These are phyloP conservation scores for Diaporthe citri DNA, from an alignment of 2,329 filamentous ascomycete species.

Conservation along the genomic window DNA sequence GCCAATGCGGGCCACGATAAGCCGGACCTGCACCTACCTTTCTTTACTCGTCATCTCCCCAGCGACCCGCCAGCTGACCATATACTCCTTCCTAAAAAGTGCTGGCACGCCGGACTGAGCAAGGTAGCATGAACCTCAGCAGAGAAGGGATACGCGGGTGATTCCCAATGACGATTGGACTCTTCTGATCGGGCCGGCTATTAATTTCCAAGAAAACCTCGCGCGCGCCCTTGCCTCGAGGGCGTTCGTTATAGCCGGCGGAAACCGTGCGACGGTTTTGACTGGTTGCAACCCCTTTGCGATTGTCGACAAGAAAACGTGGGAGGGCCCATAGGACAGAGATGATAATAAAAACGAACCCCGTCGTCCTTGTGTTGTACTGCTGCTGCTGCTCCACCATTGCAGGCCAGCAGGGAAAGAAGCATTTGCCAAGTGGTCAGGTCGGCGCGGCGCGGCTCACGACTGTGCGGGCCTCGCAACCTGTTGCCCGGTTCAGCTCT, in stretches of 20 bases:
- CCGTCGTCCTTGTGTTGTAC: neutral
- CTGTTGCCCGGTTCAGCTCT: constrained; percentile 28
- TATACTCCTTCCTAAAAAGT: constrained; percentile 33
- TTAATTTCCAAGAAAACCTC: too few relatives aligned
- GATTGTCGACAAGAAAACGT: neutral
- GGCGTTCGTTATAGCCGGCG: neutral
- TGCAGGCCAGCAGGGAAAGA: constrained; percentile 10
- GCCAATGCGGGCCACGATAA: constrained; percentile 20
- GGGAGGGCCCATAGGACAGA: neutral
- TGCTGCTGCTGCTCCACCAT: neutral
- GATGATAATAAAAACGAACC: neutral
- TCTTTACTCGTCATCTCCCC: neutral
- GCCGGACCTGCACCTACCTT: neutral
- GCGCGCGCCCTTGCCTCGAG: neutral
- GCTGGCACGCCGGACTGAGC: constrained; percentile 6
- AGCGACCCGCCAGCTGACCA: constrained; percentile 14
- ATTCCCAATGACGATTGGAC: constrained; percentile 26
- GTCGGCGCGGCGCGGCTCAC: constrained; percentile 22
- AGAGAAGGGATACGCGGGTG: neutral
- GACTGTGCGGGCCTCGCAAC: constrained; percentile 16
- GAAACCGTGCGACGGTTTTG: neutral
- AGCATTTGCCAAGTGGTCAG: constrained; percentile 31
- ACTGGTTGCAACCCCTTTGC: constrained; percentile 7
- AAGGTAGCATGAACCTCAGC: constrained; percentile 1
- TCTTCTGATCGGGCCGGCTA: constrained; percentile 21